phyloP scores from a whole-genome alignment of 768 basidiomycete species.

The Kondoa malvinella region DNA sequence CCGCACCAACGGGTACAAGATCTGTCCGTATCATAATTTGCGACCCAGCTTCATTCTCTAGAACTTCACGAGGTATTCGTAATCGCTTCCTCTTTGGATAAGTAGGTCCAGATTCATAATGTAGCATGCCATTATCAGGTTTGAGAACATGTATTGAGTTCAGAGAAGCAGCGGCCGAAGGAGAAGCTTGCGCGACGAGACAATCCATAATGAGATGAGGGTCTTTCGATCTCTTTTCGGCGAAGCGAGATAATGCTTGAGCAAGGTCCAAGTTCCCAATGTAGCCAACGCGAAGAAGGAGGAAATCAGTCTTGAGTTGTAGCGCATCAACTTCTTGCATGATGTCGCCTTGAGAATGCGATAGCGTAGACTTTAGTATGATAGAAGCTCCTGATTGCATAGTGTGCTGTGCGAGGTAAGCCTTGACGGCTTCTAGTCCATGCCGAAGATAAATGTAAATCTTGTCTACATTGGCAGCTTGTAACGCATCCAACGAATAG shows the following conservation, averaged over 20 bases:
- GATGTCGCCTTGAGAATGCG: slow-evolving; percentile 74
- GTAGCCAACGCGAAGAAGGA: slow-evolving; percentile 77
- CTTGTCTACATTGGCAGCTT: slow-evolving; percentile 87
- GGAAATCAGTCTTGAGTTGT: slow-evolving; percentile 75
- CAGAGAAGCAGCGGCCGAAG: background rate
- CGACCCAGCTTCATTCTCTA: slow-evolving; percentile 42
- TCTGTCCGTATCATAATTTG: slow-evolving; percentile 78
- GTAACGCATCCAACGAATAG: slow-evolving; percentile 91
- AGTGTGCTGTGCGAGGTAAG: slow-evolving; percentile 68
- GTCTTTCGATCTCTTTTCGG: slow-evolving; percentile 50
- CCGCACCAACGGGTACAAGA: slow-evolving; percentile 71
- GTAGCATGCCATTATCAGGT: slow-evolving; percentile 59
- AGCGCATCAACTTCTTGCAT: slow-evolving; percentile 86
- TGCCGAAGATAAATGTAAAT: slow-evolving; percentile 89
- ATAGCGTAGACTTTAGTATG: slow-evolving; percentile 57
- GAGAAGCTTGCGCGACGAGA: slow-evolving; percentile 14
- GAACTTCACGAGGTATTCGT: slow-evolving; percentile 59
- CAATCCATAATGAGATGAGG: slow-evolving; percentile 81
- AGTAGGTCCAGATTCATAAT: slow-evolving; percentile 61
- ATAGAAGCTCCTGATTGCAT: slow-evolving; percentile 38
- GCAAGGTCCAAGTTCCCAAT: slow-evolving; percentile 85
- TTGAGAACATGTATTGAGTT: slow-evolving; percentile 36
- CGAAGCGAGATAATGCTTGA: slow-evolving; percentile 67
- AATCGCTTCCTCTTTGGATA: slow-evolving; percentile 49
- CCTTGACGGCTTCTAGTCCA: slow-evolving; percentile 43